phyloP scores from a whole-genome alignment of 1,284 basidiomycete genomes.

The Cystobasidium slooffiae region DNA sequence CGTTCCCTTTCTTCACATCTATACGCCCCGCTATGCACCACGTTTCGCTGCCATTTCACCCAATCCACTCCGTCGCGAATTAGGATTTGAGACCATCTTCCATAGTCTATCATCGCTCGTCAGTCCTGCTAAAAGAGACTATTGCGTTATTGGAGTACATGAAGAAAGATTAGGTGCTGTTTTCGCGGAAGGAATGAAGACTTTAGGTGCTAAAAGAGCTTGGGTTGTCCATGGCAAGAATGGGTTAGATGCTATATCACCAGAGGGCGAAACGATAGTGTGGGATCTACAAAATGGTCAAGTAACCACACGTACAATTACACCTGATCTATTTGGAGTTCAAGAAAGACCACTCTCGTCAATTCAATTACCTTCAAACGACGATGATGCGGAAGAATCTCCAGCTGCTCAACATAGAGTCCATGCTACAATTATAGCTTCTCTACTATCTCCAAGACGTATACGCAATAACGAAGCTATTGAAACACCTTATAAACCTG shows the following conservation, averaged over 20 bases:
- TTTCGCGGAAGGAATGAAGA: conserved; percentile 74
- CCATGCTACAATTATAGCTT: conserved; percentile 55
- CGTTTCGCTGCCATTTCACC: conserved; percentile 81
- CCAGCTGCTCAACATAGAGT: conserved; percentile 67
- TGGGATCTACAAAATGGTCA: conserved; percentile 59
- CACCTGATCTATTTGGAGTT: conserved; percentile 71
- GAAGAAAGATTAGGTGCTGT: conserved; percentile 79
- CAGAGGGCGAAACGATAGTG: conserved; percentile 76
- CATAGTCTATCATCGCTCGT: conserved; percentile 93
- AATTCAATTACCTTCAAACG: conserved; percentile 63
- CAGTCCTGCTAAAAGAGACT: conserved; percentile 82
- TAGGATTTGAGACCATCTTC: conserved; percentile 97
- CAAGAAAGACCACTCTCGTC: conserved; percentile 67
- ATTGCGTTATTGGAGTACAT: conserved; percentile 90
- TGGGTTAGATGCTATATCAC: conserved; percentile 89
- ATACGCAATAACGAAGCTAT: conserved; percentile 6
- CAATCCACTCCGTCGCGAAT: conserved; percentile 68
- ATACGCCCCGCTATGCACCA: conserved; percentile 92
- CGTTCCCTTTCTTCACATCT: conserved; percentile 84
- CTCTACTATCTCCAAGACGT: conserved; percentile 28
- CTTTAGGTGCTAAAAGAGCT: conserved; percentile 73
- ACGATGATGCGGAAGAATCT: conserved; percentile 75
- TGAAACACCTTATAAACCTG: conserved; percentile 24
- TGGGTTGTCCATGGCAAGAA: conserved; percentile 93
- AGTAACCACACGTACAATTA: conserved; percentile 58